phyloP scores from a whole-genome alignment of 805 yeast species.

The Sugiyamaella boreocaroliniensis region DNA sequence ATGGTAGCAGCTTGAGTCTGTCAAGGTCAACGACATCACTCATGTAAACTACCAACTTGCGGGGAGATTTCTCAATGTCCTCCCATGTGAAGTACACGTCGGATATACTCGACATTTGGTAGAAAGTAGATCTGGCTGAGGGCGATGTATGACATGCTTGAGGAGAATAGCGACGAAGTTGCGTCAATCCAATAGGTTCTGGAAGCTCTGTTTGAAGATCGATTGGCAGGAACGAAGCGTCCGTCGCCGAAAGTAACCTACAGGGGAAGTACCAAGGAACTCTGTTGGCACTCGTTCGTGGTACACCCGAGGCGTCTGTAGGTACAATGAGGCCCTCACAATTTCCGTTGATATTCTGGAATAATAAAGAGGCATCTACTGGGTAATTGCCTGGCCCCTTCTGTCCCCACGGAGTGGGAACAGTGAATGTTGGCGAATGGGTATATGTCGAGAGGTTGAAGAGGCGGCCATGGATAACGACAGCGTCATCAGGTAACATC shows the following conservation, averaged over 20 bases:
- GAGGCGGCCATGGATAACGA: conserved; percentile 69
- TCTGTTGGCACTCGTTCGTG: conserved; percentile 39
- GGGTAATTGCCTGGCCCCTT: background rate
- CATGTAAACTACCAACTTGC: conserved; percentile 64
- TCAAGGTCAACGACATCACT: conserved; percentile 73
- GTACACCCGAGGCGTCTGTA: conserved; percentile 43
- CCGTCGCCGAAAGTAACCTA: conserved; percentile 40
- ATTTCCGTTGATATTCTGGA: conserved; percentile 89
- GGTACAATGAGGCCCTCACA: conserved; percentile 76
- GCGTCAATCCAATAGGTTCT: conserved; percentile 32
- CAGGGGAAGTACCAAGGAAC: conserved; percentile 92
- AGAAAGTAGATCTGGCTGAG: conserved; percentile 54
- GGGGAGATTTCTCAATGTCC: conserved; percentile 50
- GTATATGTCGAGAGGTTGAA: conserved; percentile 53
- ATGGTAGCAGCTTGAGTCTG: conserved; percentile 59
- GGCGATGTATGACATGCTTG: conserved; percentile 75
- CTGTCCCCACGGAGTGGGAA: conserved; percentile 32
- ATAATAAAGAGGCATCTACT: conserved; percentile 49
- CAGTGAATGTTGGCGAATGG: conserved; percentile 43
- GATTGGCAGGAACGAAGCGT: background rate
- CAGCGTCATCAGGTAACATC: conserved; percentile 45
- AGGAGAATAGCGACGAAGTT: conserved; percentile 52
- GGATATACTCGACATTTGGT: conserved; percentile 48
- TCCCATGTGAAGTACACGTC: conserved; percentile 79
- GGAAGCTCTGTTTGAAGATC: conserved; percentile 18